phyloP scores from a whole-genome alignment of 441 rosid genomes.

The Euphorbia schlechtendalii region DNA sequence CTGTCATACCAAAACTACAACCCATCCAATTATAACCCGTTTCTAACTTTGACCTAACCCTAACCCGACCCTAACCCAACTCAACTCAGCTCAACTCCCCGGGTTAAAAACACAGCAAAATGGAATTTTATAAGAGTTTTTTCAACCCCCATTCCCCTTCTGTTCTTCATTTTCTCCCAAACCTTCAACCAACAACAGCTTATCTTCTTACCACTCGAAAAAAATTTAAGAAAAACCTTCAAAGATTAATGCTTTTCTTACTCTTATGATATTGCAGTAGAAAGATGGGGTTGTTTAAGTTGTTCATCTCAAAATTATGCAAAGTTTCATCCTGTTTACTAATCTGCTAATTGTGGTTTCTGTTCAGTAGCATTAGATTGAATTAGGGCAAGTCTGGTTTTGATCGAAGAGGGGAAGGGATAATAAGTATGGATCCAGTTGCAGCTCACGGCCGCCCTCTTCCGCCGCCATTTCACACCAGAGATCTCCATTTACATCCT shows the following conservation, averaged over 20 bases:
- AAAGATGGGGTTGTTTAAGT: constrained; percentile 23
- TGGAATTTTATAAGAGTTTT: too few species aligned
- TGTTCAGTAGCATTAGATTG: constrained; percentile 1
- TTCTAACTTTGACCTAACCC: constrained; percentile 38
- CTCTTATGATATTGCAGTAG: constrained; percentile 7
- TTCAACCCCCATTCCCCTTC: constrained; percentile 11
- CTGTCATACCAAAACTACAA: constrained; percentile 55
- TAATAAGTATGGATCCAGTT: constrained; percentile 59
- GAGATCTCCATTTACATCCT: constrained; percentile 64
- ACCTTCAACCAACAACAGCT: constrained; percentile 28
- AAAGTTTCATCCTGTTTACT: constrained; percentile 9
- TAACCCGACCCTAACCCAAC: constrained; percentile 23
- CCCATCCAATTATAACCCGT: constrained; percentile 36
- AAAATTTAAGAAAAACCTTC: constrained; percentile 3
- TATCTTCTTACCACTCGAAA: not conserved
- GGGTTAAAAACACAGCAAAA: too few species aligned
- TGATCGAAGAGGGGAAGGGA: too few species aligned
- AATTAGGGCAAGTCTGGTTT: too few species aligned
- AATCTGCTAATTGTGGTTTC: not conserved
- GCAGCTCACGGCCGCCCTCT: constrained; percentile 63
- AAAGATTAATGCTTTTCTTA: constrained; percentile 15
- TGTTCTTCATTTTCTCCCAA: constrained; percentile 30
- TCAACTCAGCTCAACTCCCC: too few species aligned
- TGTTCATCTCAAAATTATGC: constrained; percentile 25
- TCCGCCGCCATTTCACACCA: constrained; percentile 63